Base-by-base conservation (phyloP, 441 rosid genomes). In the Oxalis stricta region DNA sequence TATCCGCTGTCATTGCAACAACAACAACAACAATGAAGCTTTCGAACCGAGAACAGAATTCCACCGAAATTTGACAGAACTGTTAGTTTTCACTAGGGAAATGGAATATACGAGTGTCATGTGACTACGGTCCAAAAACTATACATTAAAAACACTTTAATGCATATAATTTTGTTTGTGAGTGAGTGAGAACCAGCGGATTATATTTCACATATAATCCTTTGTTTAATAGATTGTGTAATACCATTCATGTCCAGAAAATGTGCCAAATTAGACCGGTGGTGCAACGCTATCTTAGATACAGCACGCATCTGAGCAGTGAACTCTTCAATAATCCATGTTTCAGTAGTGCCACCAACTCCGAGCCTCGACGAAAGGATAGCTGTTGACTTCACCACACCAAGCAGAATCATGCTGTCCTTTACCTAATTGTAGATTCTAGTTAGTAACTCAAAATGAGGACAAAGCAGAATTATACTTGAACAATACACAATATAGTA, bases 221-320 rank as follows among this genome's bases (percentile, higher is more conserved):
- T 3, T 3, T 28, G 37, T 28, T 26, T 28, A 6, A 41, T 22
- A 37, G 38, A 33, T 15, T 31, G 29, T 15, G 12, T 29, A 46
- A 38, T 79, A 94, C 98, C 99, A 64, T 83, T 74, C 52, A 45
- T 69, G 70, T 89, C 98, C 63, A 94, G 65, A 61, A 89, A 89
- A 49, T 22, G 51, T 13, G 94, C 80, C 51, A 94, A 76, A 74
- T 85, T 89, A 56, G 84, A 69, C 41, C 72, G 93, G 35, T 94
- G 98, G 52, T 79, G 87, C 84, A 94, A 64, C 44, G 99, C 94
- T 69, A 89, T 81, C 86, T 79, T 94, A 51, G 98, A 89, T 39
- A 94, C 92, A n/a, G 94, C 94, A 53, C 83, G 88, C 96, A 94
- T 89, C 72, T 85, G 99, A 55, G 87, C 79, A 44, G 77, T 89